These are phyloP conservation scores for Mariannaea sp. DNA, from an alignment of 2,329 filamentous ascomycete genomes.

Conservation along the genomic window DNA sequence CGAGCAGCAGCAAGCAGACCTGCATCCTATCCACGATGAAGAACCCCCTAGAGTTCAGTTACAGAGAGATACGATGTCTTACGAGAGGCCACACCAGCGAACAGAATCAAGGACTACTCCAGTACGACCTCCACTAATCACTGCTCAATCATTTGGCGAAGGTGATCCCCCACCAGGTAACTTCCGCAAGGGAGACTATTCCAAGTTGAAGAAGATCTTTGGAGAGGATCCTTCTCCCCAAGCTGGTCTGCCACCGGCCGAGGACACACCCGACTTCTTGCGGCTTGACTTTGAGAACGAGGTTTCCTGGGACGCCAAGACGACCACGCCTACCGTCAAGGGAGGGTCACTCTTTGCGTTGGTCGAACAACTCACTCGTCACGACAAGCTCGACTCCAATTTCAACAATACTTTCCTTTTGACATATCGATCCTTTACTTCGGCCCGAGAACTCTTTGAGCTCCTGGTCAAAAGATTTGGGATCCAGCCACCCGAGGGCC, in stretches of 20 bases:
- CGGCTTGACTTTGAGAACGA: slow-evolving; percentile 87
- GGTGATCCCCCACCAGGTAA: slow-evolving; percentile 57
- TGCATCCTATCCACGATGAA: slow-evolving; percentile 50
- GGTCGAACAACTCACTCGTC: slow-evolving; percentile 92
- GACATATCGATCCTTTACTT: slow-evolving; percentile 94
- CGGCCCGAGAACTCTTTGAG: slow-evolving; percentile 88
- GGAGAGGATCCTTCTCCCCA: slow-evolving; percentile 65
- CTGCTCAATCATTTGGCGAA: slow-evolving; percentile 68
- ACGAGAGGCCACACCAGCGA: slow-evolving; percentile 59
- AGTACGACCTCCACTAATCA: slow-evolving; percentile 53
- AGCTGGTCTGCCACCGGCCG: slow-evolving; percentile 55
- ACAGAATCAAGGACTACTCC: slow-evolving; percentile 57
- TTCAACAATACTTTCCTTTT: slow-evolving; percentile 98
- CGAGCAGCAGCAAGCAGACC: slow-evolving; percentile 51
- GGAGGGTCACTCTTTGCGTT: slow-evolving; percentile 87
- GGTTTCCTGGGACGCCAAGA: slow-evolving; percentile 86
- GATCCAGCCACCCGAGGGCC: slow-evolving; percentile 85
- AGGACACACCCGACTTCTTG: slow-evolving; percentile 84
- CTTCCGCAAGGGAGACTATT: slow-evolving; percentile 63
- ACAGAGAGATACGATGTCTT: slow-evolving; percentile 63
- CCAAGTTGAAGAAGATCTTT: slow-evolving; percentile 69
- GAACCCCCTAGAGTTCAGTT: slow-evolving; percentile 55
- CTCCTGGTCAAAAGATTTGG: slow-evolving; percentile 89
- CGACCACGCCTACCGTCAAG: slow-evolving; percentile 75
- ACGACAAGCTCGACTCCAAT: slow-evolving; percentile 91